phyloP scores from a whole-genome alignment of 1,284 basidiomycete genomes.

The Apiotrichum montevideense region DNA sequence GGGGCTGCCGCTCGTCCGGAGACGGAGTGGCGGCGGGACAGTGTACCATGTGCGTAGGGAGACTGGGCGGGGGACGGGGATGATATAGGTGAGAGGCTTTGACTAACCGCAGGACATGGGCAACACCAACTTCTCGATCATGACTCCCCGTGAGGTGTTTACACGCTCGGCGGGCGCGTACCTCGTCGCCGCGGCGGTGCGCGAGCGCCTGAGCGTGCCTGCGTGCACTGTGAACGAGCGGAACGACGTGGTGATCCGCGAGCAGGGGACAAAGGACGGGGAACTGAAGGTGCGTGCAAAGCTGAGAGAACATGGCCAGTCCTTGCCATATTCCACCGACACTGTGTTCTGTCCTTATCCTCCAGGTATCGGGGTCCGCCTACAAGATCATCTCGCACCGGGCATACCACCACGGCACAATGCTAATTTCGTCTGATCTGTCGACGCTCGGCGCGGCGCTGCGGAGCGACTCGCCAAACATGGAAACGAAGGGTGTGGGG shows the following conservation, averaged over 20 bases:
- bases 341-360: neutral
- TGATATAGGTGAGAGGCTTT: neutral
- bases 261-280: conserved; percentile 37
- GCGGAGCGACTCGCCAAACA: conserved; percentile 59
- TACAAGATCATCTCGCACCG: conserved; percentile 90
- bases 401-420: conserved; percentile 98
- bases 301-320: neutral
- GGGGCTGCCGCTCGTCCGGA: conserved; percentile 72
- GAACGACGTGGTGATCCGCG: conserved; percentile 76
- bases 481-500: conserved; percentile 77
- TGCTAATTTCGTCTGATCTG: conserved; percentile 82
- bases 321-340: neutral
- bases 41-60: conserved; percentile 77
- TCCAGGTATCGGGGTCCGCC: conserved; percentile 89
- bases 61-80: neutral
- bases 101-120: conserved; percentile 71
- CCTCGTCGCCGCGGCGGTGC: conserved; percentile 71
- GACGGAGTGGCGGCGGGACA: conserved; percentile 92
- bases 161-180: conserved; percentile 73
- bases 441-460: conserved; percentile 66
- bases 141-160: conserved; percentile 73
- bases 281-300: conserved; percentile 69
- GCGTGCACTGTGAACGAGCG: conserved; percentile 76
- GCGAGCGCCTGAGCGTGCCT: conserved; percentile 57
- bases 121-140: conserved; percentile 96